These are phyloP conservation scores for Sporothrix globosa DNA, from an alignment of 2,329 filamentous ascomycete genomes.

Conservation along the genomic window DNA sequence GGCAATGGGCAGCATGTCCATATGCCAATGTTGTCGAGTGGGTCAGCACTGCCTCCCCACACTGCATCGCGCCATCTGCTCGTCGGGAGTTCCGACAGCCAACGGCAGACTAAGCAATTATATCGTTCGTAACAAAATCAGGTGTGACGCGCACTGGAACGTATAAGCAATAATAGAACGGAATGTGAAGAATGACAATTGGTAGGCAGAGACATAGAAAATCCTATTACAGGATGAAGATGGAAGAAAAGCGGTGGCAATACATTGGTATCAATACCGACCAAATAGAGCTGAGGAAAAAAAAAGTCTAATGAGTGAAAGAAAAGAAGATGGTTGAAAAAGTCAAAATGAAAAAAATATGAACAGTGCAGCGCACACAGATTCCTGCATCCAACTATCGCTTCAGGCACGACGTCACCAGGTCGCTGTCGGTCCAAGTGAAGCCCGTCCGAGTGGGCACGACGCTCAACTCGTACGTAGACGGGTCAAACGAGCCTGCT, in stretches of 20 bases:
- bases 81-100: background rate
- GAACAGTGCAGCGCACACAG: background rate
- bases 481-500: slow-evolving; percentile 38
- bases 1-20: background rate
- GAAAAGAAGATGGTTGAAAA: background rate
- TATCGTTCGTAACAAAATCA: too few species aligned
- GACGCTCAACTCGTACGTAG: slow-evolving; percentile 39
- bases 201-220: too few species aligned
- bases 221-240: background rate
- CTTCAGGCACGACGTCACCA: slow-evolving; percentile 33
- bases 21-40: background rate
- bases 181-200: too few species aligned
- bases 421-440: slow-evolving; percentile 32
- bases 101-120: too few species aligned
- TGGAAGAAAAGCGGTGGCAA: background rate
- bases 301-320: background rate
- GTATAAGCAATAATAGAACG: too few species aligned
- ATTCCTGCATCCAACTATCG: background rate
- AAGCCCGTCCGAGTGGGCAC: slow-evolving; percentile 39
- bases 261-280: too few species aligned
- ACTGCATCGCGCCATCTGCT: background rate
- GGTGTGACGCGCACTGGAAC: too few species aligned
- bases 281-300: too few species aligned
- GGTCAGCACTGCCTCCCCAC: too few species aligned
- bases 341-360: background rate